A percentile compares a stretch with the other conserved stretches of the same genome.
These are phyloP conservation scores for Colletotrichum sp. DNA, from an alignment of 2,329 filamentous ascomycete genomes.

Conservation along the genomic window DNA sequence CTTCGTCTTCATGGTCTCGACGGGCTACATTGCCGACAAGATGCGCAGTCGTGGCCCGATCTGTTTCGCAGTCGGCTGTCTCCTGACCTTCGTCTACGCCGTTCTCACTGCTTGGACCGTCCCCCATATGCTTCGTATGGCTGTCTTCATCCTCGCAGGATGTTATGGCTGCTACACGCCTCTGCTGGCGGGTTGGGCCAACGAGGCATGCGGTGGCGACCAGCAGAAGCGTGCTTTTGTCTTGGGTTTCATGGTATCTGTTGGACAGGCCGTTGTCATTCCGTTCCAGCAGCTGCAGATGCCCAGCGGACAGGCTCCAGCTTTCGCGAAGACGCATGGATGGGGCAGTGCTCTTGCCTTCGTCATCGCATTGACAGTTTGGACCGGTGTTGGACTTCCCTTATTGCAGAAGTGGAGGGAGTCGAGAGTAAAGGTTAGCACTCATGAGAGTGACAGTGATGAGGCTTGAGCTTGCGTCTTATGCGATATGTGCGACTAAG, in stretches of 20 bases:
- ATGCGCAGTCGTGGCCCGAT: conserved; percentile 39
- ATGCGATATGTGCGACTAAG: not conserved
- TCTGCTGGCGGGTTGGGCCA: conserved; percentile 44
- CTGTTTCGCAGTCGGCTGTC: conserved; percentile 36
- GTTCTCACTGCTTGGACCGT: conserved; percentile 43
- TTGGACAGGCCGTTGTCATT: conserved; percentile 40
- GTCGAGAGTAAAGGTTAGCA: not conserved
- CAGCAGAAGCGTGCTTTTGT: conserved; percentile 47
- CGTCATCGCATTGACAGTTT: conserved; percentile 36
- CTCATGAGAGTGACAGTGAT: conserved; percentile 7
- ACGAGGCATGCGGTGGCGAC: conserved; percentile 44
- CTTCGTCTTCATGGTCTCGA: conserved; percentile 44
- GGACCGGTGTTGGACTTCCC: conserved; percentile 36
- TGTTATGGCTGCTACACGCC: conserved; percentile 47
- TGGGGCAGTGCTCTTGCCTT: conserved; percentile 37
- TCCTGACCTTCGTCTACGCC: conserved; percentile 40
- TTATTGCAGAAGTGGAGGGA: conserved; percentile 25
- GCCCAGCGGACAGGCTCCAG: conserved; percentile 38
- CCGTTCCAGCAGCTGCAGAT: conserved; percentile 44
- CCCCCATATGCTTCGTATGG: conserved; percentile 40
- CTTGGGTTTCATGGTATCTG: conserved; percentile 41
- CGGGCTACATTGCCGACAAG: conserved; percentile 39
- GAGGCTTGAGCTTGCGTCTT: not conserved
- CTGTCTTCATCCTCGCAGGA: conserved; percentile 42
- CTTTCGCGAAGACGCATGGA: conserved; percentile 38